Conservation (phyloP, 23 red algal species). For the Cyanidium caldarium region DNA sequence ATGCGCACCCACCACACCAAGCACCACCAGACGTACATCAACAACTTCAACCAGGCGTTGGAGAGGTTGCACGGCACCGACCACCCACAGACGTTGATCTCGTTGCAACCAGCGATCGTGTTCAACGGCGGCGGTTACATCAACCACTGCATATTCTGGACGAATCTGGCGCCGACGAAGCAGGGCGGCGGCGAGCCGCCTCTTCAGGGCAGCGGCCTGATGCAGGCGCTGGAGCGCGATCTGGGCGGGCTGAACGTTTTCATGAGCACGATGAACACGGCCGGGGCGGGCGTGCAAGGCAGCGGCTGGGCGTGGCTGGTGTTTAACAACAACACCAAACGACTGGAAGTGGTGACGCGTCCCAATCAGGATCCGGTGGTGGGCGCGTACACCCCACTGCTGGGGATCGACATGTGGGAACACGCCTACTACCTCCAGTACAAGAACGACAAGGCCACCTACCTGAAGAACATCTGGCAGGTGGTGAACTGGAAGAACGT, state of each 20-base stretch:
- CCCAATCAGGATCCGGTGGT: constrained; percentile 23
- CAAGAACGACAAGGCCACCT: constrained; percentile 17
- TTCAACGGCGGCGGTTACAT: constrained; percentile 34
- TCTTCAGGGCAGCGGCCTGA: not conserved
- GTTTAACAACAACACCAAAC: constrained; percentile 1
- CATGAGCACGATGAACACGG: constrained; percentile 11
- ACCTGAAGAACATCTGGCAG: constrained; percentile 36
- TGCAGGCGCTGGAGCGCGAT: constrained; percentile 10
- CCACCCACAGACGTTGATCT: not conserved
- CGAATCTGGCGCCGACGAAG: constrained; percentile 9
- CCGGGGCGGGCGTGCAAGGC: not conserved
- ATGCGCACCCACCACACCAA: constrained; percentile 88
- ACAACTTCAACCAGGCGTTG: constrained; percentile 75
- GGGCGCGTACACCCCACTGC: constrained; percentile 33
- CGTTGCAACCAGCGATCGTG: constrained; percentile 12
- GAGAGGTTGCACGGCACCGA: constrained; percentile 7
- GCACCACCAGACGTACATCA: constrained; percentile 92
- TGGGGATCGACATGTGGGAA: constrained; percentile 92
- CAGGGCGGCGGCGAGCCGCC: not conserved
- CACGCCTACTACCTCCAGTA: constrained; percentile 49
- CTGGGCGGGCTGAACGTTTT: constrained; percentile 18
- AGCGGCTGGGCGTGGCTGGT: constrained; percentile 6
- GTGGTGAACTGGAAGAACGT: constrained; percentile 29
- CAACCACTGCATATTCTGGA: constrained; percentile 33
- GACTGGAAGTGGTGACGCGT: constrained; percentile 18